These are phyloP conservation scores for Aspergillus tubingensis DNA, from an alignment of 2,329 filamentous ascomycete genomes.

Conservation along the genomic window DNA sequence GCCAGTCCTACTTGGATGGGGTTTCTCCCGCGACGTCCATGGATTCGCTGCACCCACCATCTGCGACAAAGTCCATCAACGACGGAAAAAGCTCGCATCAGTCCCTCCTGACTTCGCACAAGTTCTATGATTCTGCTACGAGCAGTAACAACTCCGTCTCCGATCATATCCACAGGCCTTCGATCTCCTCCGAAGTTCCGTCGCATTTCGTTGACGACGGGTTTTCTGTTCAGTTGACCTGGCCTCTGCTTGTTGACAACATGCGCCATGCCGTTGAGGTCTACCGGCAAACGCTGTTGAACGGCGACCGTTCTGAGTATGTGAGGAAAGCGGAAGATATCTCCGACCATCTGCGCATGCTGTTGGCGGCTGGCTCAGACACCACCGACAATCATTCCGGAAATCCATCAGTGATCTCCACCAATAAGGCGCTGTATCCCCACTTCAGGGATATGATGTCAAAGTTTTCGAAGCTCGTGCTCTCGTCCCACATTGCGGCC, in stretches of 20 bases:
- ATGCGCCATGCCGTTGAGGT: conserved; percentile 89
- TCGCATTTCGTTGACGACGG: conserved; percentile 89
- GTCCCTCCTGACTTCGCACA: conserved; percentile 21
- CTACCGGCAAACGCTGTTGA: conserved; percentile 86
- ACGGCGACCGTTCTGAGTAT: conserved; percentile 82
- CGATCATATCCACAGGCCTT: conserved; percentile 49
- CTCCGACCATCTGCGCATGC: conserved; percentile 87
- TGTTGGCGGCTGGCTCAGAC: conserved; percentile 92
- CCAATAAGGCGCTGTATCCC: conserved; percentile 94
- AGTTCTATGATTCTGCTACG: conserved; percentile 43
- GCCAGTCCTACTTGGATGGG: conserved; percentile 68
- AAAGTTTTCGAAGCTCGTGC: conserved; percentile 96
- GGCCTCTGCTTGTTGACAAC: conserved; percentile 85
- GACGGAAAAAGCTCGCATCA: conserved; percentile 48
- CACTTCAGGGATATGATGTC: conserved; percentile 99
- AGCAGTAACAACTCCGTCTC: conserved; percentile 58
- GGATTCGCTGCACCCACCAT: conserved; percentile 80
- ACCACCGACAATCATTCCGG: conserved; percentile 99
- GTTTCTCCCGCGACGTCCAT: conserved; percentile 86
- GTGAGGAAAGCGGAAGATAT: conserved; percentile 96
- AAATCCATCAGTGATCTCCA: conserved; percentile 98
- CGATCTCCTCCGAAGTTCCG: conserved; percentile 59
- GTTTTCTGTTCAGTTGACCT: conserved; percentile 76
- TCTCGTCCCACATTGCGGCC: conserved; percentile 95
- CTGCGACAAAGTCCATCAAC: conserved; percentile 58